phyloP scores from a whole-genome alignment of 176 grass and related monocot genomes.

The Avena eriantha region DNA sequence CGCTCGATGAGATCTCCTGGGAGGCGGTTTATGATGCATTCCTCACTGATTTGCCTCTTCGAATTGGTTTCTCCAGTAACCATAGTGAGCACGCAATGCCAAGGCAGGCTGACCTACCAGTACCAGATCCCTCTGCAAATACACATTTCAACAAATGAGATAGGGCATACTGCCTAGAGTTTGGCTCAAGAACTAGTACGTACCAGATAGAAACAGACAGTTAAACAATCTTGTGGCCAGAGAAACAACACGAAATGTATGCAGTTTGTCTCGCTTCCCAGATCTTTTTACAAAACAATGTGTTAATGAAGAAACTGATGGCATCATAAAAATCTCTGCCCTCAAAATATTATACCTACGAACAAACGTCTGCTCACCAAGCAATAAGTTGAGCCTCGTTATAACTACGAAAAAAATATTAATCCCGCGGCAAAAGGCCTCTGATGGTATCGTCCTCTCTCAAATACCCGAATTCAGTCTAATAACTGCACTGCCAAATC shows the following conservation, averaged over 20 bases:
- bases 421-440: too few species aligned
- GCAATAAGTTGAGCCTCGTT: too few species aligned
- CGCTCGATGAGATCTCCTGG: neutral
- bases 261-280: neutral
- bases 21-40: constrained; percentile 1
- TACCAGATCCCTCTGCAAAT: neutral
- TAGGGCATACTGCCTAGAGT: neutral
- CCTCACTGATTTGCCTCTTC: neutral
- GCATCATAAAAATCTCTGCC: neutral
- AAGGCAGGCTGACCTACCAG: neutral
- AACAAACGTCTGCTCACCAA: neutral
- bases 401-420: too few species aligned
- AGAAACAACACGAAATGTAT: neutral
- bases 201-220: neutral
- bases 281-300: neutral
- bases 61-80: neutral
- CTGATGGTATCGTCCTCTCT: too few species aligned
- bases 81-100: neutral
- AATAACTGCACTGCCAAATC: neutral
- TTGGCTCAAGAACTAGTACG: neutral
- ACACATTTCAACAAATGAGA: constrained; percentile 16
- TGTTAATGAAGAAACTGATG: neutral
- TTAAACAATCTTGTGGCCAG: neutral
- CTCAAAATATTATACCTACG: too few species aligned
- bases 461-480: neutral